Evolutionary conservation across 257 asterid genomes (phyloP).

Genomic region (Penstemon davidsonii): DNA sequence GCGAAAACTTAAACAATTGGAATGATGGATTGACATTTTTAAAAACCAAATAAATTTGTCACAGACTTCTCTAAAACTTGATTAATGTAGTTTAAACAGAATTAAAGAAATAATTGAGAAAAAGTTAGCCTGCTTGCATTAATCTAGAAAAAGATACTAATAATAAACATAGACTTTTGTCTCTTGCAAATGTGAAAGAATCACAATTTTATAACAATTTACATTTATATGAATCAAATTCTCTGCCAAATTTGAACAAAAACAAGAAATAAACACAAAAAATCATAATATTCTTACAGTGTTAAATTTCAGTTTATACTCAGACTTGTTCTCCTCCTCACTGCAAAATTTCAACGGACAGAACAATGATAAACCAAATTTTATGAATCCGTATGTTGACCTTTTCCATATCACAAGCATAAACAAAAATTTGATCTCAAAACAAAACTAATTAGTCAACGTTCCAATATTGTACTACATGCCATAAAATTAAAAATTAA

Average conservation of each 20-base stretch:
- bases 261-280: not conserved
- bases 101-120: not conserved
- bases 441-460: slow-evolving; percentile 21
- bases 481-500: not conserved
- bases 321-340: slow-evolving; percentile 24
- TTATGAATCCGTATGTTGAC: slow-evolving; percentile 31
- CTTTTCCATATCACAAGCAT: slow-evolving; percentile 24
- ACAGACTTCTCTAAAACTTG: not conserved
- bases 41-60: not conserved
- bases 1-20: not conserved
- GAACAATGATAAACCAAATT: slow-evolving; percentile 33
- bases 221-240: too few species aligned
- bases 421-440: slow-evolving; percentile 26
- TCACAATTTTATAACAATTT: too few species aligned
- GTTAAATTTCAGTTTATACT: slow-evolving; percentile 15
- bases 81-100: slow-evolving; percentile 13
- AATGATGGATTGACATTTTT: slow-evolving; percentile 2
- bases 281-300: slow-evolving; percentile 13
- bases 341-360: slow-evolving; percentile 30
- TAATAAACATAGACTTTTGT: not conserved
- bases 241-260: not conserved
- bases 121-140: not conserved
- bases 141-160: not conserved
- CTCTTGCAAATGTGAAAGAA: not conserved
- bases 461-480: slow-evolving; percentile 18